Evolutionary conservation across 2,329 filamentous ascomycete genomes (phyloP).

Genomic region (Fusarium transvaalense): DNA sequence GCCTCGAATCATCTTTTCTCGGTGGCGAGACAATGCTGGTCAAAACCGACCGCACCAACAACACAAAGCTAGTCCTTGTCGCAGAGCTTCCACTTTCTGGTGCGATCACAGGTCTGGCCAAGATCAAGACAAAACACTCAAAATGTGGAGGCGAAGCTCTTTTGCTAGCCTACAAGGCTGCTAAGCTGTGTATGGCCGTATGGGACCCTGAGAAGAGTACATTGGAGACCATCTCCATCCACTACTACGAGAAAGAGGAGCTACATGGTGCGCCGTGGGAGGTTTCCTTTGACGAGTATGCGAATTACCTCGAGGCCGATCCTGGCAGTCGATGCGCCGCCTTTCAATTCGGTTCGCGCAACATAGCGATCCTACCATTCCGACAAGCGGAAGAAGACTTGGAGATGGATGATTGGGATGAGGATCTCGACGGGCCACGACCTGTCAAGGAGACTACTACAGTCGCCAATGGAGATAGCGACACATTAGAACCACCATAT

Average conservation of each 20-base stretch:
- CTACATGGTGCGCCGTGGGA: conserved; percentile 86
- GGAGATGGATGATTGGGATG: conserved; percentile 91
- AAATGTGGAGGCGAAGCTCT: conserved; percentile 87
- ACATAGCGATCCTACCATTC: conserved; percentile 94
- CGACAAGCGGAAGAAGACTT: conserved; percentile 87
- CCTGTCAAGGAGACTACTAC: conserved; percentile 61
- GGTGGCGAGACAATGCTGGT: conserved; percentile 72
- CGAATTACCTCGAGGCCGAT: conserved; percentile 87
- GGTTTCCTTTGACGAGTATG: conserved; percentile 77
- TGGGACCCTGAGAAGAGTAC: conserved; percentile 87
- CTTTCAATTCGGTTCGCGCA: conserved; percentile 89
- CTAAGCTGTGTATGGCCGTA: conserved; percentile 91
- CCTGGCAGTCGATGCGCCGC: conserved; percentile 93
- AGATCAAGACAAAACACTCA: conserved; percentile 78
- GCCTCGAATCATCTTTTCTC: conserved; percentile 75
- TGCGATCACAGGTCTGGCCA: conserved; percentile 84
- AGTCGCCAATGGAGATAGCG: conserved; percentile 53
- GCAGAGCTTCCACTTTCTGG: conserved; percentile 87
- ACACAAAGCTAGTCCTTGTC: conserved; percentile 84
- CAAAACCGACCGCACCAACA: conserved; percentile 72
- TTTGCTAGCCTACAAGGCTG: conserved; percentile 86
- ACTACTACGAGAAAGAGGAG: conserved; percentile 98
- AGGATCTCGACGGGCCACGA: conserved; percentile 78
- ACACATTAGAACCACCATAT: conserved; percentile 75
- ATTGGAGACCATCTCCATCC: conserved; percentile 91